Base-by-base conservation (phyloP, 1,139 yeast species). In the Suhomyces ambrosiae region DNA sequence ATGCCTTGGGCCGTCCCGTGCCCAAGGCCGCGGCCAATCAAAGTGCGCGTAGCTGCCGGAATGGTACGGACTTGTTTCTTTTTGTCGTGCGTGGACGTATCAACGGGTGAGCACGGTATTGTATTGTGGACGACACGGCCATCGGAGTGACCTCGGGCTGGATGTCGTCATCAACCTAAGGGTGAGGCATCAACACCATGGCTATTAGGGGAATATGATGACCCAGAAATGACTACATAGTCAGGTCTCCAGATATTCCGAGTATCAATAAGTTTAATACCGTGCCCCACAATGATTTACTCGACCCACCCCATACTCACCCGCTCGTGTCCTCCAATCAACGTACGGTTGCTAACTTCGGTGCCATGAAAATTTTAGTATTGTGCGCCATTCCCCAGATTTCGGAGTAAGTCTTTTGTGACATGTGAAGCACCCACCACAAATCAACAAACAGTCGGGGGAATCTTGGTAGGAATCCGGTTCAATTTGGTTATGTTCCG, bases 311-410 rank as follows among this genome's bases (percentile, higher is more conserved):
- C 27, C 27, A 12, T 24, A 24, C 12, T 22, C 32, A 28, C 31
- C 31, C 31, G 31, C 31, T 16, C 8, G 23, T 16, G 17, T 22
- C 32, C 32, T 21, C 33, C 37, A 29, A 29, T 28, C 37, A 29
- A 15, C 19, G 33, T 8, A 25, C 27, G 14, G 23, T 30, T 15
- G 31, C 31, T 28, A 23, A 22, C 15, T 29, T 27, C 18, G 21
- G 33, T 19, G 35, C n/a, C 18, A 12, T 7, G 27, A 28, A 32
- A 24, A 13, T 28, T 37, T 33, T n/a, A 27, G 19, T 28, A 23
- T 33, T 26, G 22, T 37, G 37, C 28, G 21, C 22, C 27, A 38
- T 47, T 47, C 53, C 53, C 53, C 53, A 49, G 53, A 48, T 49
- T 49, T 49, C 53, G 53, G 53, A 49, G 50, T 49, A 44, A 30